Base-by-base conservation (phyloP, 129 eudicot genomes). In the Helichrysum umbraculigerum region DNA sequence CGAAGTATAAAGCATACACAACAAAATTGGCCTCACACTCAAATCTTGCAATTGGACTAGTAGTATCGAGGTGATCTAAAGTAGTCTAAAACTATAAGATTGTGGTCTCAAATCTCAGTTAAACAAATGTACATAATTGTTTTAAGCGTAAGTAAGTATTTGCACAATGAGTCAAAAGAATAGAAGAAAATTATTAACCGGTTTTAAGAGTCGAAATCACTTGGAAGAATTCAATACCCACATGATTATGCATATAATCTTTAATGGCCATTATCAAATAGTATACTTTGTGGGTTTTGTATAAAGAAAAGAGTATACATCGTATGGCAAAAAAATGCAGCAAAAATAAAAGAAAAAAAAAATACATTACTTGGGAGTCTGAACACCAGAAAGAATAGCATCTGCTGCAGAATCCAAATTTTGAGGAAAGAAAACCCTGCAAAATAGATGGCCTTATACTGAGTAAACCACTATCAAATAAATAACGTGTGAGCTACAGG, bases 391-490 rank as follows among this genome's bases (percentile, higher is more conserved):
- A 84, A 94, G 97, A 81, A 94, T 84, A 29, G 96, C 96, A 82
- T 94, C 96, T 54, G 98, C 98, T 59, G 89, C 93, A 58, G 97
- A 80, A 76, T 91, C 98, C 89, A 94, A 76, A 76, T 94, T 97
- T 22, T 94, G 97, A 67, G 98, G 96, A 73, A 94, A 94, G 79
- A 94, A 94, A 35, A 91, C 96, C 89, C 98, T 94, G 92, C 79
- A 86, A 22, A 75, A 21, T 20, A 76, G 39, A 21, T 41, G 20
- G 20, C 37, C 8, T 69, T 44, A 34, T 39, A 47, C 39, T 28
- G 12, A 37, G 69, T 37, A 66, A 51, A 29, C 25, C 60, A 54
- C 60, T 17, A 54, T 54, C 60, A 54, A 17, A 7, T 54, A 7
- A n/a, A 54, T 52, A 6, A 54, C 42, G 22, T 14, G 34, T 56